phyloP scores from a whole-genome alignment of 2,329 filamentous ascomycete species.

The Colletotrichum navitas region DNA sequence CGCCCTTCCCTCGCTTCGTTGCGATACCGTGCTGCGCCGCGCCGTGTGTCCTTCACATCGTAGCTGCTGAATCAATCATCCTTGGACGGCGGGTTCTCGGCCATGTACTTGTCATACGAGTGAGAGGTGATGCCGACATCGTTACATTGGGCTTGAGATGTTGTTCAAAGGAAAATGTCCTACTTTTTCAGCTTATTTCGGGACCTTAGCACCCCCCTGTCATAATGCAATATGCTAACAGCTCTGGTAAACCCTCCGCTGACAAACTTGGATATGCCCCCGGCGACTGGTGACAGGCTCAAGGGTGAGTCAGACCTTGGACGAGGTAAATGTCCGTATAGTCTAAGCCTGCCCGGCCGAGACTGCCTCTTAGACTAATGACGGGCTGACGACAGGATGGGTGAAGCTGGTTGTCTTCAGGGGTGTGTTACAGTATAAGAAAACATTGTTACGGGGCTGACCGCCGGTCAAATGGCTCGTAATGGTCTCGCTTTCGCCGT shows the following conservation, averaged over 20 bases:
- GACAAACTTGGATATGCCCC: too few species aligned
- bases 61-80: slow-evolving; percentile 13
- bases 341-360: neutral
- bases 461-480: neutral
- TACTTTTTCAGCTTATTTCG: too few species aligned
- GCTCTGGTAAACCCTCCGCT: too few species aligned
- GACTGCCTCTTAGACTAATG: neutral
- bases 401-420: slow-evolving; percentile 9
- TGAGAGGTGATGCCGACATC: neutral
- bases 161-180: too few species aligned
- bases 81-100: neutral
- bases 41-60: neutral
- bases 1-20: neutral
- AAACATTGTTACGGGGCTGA: neutral
- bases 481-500: slow-evolving; percentile 13
- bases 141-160: too few species aligned
- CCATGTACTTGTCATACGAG: neutral
- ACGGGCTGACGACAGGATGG: slow-evolving; percentile 1
- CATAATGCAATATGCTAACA: too few species aligned
- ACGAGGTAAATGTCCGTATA: slow-evolving; percentile 1
- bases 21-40: neutral
- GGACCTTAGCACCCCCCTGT: too few species aligned
- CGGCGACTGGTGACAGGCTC: too few species aligned
- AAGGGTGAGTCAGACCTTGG: too few species aligned
- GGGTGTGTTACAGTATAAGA: slow-evolving; percentile 11